Evolutionary conservation across 768 basidiomycete genomes (phyloP), one percentile per base, ranked within the genome.

Genomic region (Boletus subparvulus): DNA sequence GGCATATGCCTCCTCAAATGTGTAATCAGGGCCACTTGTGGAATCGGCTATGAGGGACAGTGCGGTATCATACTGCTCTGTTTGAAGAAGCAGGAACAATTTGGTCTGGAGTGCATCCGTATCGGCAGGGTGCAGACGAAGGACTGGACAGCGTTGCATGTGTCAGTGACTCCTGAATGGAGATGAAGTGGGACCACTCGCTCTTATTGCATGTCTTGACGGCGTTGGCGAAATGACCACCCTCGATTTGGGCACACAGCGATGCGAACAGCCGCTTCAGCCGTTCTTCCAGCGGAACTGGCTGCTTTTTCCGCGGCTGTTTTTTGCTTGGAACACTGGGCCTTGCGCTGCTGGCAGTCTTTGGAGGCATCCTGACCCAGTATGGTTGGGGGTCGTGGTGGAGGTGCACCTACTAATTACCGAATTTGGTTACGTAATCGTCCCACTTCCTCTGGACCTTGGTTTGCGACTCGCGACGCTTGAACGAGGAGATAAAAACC

Each of bases 171-270:
- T 61, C 56, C 56, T 57, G 52, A 67, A 56, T 62, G 55, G 56
- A 59, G 28, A 61, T 58, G 62, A 64, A 62, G 39, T 50, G 54
- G 39, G 33, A 58, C 55, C 54, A 78, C 84, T 55, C 65, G 92
- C 94, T 89, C 78, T 92, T 94, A 73, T 93, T 88, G 77, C 92
- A 94, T 60, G 94, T 94, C 80, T 87, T 92, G 67, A 94, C 80
- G 28, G 92, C 93, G 65, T 92, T 93, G 43, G 75, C 73, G 68
- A 92, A 87, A 74, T 94, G 86, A 2, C 88, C 90, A n/a, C 88
- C 92, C 59, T 95, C 92, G 63, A 95, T 86, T 69, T 96, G 94
- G 11, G 90, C 88, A 68, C 84, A 87, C 4, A 97, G 75, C 39
- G 90, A 89, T 47, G 82, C 84, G 73, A 90, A 94, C 50, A 90